phyloP scores from a whole-genome alignment of 352 stramenopile species.

The Pilasporangium apinafurcum region DNA sequence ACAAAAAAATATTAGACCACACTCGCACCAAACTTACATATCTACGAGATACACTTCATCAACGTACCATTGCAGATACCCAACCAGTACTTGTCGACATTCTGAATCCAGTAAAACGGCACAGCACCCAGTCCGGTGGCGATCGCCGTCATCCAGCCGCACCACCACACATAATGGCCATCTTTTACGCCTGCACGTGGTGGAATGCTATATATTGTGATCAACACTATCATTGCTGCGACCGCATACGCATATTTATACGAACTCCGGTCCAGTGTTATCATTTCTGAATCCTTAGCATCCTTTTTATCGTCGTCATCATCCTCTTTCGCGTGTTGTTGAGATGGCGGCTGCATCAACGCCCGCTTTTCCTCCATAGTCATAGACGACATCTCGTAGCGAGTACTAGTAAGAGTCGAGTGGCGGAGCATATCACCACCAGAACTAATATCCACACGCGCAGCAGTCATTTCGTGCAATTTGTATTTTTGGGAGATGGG shows the following conservation, averaged over 20 bases:
- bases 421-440: too few species aligned
- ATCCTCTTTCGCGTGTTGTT: slow-evolving; percentile 3
- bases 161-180: slow-evolving; percentile 94
- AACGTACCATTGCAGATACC: slow-evolving; percentile 93
- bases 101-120: slow-evolving; percentile 91
- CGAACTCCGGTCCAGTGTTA: slow-evolving; percentile 14
- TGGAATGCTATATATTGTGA: slow-evolving; percentile 63
- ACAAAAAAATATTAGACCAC: too few species aligned
- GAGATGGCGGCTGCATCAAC: too few species aligned
- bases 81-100: slow-evolving; percentile 93
- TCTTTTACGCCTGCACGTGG: slow-evolving; percentile 39
- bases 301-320: slow-evolving; percentile 1
- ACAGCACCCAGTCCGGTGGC: slow-evolving; percentile 93
- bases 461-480: too few species aligned
- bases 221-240: slow-evolving; percentile 40
- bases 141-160: slow-evolving; percentile 96
- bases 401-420: too few species aligned
- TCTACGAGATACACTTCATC: too few species aligned
- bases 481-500: too few species aligned
- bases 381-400: not conserved
- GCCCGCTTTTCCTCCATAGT: slow-evolving; percentile 4
- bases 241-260: slow-evolving; percentile 36
- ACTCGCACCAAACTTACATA: too few species aligned
- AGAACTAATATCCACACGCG: too few species aligned
- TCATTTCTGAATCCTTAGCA: slow-evolving; percentile 6